phyloP scores from a whole-genome alignment of 2,329 filamentous ascomycete species.

The Phialocephala sp. region DNA sequence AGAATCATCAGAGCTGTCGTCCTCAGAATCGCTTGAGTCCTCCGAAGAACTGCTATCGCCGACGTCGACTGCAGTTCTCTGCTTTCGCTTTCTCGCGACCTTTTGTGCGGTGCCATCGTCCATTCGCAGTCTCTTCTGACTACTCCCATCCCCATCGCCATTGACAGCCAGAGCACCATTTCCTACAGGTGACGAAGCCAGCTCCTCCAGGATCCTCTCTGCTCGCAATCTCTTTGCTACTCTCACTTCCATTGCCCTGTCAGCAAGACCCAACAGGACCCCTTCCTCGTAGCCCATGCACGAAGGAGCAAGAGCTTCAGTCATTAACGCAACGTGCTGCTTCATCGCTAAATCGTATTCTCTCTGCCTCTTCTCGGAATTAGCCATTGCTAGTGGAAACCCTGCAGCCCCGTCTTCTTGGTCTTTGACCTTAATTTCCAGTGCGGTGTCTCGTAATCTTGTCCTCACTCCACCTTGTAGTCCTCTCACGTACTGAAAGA shows the following conservation, averaged over 20 bases:
- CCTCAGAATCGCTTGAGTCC: slow-evolving; percentile 32
- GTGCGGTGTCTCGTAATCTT: slow-evolving; percentile 69
- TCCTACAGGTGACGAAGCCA: slow-evolving; percentile 41
- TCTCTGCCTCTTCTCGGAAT: slow-evolving; percentile 57
- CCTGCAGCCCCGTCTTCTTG: slow-evolving; percentile 53
- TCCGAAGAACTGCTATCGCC: slow-evolving; percentile 36
- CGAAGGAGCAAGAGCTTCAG: slow-evolving; percentile 26
- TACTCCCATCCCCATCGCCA: slow-evolving; percentile 36
- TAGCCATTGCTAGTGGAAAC: slow-evolving; percentile 55
- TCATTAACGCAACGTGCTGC: slow-evolving; percentile 41
- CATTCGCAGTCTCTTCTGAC: slow-evolving; percentile 49
- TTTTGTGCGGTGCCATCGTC: slow-evolving; percentile 54
- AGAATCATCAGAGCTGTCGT: slow-evolving; percentile 28
- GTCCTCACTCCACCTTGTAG: slow-evolving; percentile 77
- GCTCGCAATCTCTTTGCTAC: slow-evolving; percentile 68
- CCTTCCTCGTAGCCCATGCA: slow-evolving; percentile 43
- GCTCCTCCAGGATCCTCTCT: slow-evolving; percentile 60
- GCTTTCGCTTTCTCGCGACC: slow-evolving; percentile 54
- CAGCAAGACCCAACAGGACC: slow-evolving; percentile 46
- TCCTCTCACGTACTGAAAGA: slow-evolving; percentile 80
- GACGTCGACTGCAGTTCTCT: slow-evolving; percentile 38
- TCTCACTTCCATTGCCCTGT: slow-evolving; percentile 58
- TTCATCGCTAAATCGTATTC: slow-evolving; percentile 59
- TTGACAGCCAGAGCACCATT: slow-evolving; percentile 15
- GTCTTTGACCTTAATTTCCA: slow-evolving; percentile 63